A percentile compares a stretch with the other conserved stretches of the same genome.
These are phyloP conservation scores for Phytophthora syringae DNA, from an alignment of 352 stramenopile species.

Conservation along the genomic window DNA sequence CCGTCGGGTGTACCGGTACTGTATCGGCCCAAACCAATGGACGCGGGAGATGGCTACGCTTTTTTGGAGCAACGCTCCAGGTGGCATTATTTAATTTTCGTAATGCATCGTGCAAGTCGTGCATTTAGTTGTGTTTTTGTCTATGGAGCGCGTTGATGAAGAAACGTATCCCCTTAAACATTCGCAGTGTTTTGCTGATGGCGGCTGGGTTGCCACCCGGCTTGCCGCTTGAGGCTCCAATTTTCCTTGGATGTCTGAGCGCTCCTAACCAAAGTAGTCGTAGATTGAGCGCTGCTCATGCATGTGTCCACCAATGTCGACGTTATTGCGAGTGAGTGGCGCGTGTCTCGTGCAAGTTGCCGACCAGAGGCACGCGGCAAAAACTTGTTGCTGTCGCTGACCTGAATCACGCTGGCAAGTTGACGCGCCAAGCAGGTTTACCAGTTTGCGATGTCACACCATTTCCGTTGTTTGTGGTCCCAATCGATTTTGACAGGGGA, in stretches of 20 bases:
- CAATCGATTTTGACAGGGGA: background rate
- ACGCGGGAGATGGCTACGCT: slow-evolving; percentile 4
- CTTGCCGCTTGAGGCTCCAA: slow-evolving; percentile 63
- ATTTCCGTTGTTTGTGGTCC: background rate
- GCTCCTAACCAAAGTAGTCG: background rate
- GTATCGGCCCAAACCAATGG: slow-evolving; percentile 21
- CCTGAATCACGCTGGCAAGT: slow-evolving; percentile 8
- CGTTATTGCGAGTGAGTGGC: background rate
- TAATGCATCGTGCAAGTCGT: no score
- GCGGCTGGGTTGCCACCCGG: slow-evolving; percentile 65
- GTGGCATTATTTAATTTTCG: no score
- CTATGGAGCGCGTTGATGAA: slow-evolving; percentile 70
- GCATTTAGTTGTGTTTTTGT: slow-evolving; percentile 13
- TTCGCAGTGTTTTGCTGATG: slow-evolving; percentile 88
- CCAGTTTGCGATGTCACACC: background rate
- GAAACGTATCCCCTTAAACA: slow-evolving; percentile 80
- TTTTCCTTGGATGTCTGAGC: slow-evolving; percentile 71
- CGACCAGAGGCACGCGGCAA: slow-evolving; percentile 1
- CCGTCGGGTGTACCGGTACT: no score
- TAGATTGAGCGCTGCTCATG: no score
- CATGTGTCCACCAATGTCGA: no score
- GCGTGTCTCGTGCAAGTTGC: background rate
- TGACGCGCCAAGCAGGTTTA: slow-evolving; percentile 7
- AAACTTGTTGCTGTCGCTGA: slow-evolving; percentile 16
- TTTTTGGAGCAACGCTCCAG: no score